phyloP scores from a whole-genome alignment of 1,284 basidiomycete species.

The Cerioporus squamosus region DNA sequence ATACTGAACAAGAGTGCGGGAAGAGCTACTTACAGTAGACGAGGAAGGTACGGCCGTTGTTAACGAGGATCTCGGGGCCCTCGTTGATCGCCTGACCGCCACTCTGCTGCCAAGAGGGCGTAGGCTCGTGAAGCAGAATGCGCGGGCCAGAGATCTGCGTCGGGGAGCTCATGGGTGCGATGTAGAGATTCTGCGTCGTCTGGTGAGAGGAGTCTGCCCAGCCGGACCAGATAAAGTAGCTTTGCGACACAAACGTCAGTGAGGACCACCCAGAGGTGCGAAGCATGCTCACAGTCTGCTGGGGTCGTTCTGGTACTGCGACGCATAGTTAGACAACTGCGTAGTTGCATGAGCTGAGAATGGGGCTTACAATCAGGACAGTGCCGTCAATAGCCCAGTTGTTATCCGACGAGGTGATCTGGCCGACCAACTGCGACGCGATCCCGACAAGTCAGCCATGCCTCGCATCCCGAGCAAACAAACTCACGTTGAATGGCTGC shows the following conservation, averaged over 20 bases:
- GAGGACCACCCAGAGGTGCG: not conserved
- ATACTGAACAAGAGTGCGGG: no score
- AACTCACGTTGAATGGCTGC: conserved; percentile 5
- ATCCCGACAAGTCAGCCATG: not conserved
- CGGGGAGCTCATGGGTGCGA: conserved; percentile 6
- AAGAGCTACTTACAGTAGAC: conserved; percentile 1
- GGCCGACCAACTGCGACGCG: not conserved
- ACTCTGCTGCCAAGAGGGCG: conserved; percentile 5
- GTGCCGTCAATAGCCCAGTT: conserved; percentile 12
- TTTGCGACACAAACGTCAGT: not conserved
- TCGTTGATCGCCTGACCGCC: conserved; percentile 7
- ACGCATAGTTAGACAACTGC: not conserved
- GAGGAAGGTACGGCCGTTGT: conserved; percentile 9
- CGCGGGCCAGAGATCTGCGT: not conserved
- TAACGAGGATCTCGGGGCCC: conserved; percentile 7
- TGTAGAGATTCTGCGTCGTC: conserved; percentile 4
- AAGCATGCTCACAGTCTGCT: not conserved
- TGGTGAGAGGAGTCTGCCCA: not conserved
- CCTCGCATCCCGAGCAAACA: not conserved
- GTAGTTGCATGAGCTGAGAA: not conserved
- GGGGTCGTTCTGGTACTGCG: conserved; percentile 8
- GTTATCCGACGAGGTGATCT: conserved; percentile 2
- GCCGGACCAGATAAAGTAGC: conserved; percentile 10
- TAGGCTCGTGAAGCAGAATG: conserved; percentile 8
- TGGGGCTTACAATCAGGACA: not conserved